A percentile compares a stretch with the other conserved stretches of the same genome.
phyloP scores from a whole-genome alignment of 2,329 filamentous ascomycete genomes.

The Beauveria asiatica region DNA sequence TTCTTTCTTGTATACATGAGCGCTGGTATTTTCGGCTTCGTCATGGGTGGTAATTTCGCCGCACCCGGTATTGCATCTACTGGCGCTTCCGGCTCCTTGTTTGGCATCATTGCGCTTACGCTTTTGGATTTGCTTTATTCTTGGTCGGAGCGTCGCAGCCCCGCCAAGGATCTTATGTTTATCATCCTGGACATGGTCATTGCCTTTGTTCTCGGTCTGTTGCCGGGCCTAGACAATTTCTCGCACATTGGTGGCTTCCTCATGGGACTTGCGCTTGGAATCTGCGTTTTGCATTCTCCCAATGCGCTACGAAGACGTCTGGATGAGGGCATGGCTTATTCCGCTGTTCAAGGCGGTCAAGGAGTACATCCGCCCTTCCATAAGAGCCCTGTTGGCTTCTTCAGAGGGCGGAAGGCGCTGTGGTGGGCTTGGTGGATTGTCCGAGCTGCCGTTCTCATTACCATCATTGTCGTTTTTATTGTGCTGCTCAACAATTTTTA shows the following conservation, averaged over 20 bases:
- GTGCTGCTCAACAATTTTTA: slow-evolving; percentile 90
- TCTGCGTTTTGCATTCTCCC: slow-evolving; percentile 83
- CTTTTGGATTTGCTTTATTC: slow-evolving; percentile 88
- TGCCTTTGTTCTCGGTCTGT: slow-evolving; percentile 82
- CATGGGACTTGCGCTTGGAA: slow-evolving; percentile 79
- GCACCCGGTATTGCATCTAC: slow-evolving; percentile 72
- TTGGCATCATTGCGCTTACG: slow-evolving; percentile 82
- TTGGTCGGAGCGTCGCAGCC: slow-evolving; percentile 71
- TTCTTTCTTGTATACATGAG: slow-evolving; percentile 86
- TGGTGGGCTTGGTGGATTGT: slow-evolving; percentile 99
- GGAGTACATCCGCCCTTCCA: slow-evolving; percentile 45
- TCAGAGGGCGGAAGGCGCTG: slow-evolving; percentile 81
- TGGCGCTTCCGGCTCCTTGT: slow-evolving; percentile 82
- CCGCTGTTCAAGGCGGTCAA: slow-evolving; percentile 50
- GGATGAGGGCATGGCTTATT: slow-evolving; percentile 62
- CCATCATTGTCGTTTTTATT: slow-evolving; percentile 79
- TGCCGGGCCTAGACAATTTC: slow-evolving; percentile 94
- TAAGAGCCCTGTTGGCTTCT: slow-evolving; percentile 65
- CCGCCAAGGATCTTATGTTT: slow-evolving; percentile 78
- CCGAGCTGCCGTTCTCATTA: slow-evolving; percentile 65
- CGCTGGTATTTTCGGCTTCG: slow-evolving; percentile 90
- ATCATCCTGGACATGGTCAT: slow-evolving; percentile 79
- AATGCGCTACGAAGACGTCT: slow-evolving; percentile 68
- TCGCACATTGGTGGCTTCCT: slow-evolving; percentile 93
- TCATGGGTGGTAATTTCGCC: slow-evolving; percentile 90